Conservation (phyloP, 2,329 filamentous ascomycete genomes). For the Pseudogymnoascus sp. region DNA sequence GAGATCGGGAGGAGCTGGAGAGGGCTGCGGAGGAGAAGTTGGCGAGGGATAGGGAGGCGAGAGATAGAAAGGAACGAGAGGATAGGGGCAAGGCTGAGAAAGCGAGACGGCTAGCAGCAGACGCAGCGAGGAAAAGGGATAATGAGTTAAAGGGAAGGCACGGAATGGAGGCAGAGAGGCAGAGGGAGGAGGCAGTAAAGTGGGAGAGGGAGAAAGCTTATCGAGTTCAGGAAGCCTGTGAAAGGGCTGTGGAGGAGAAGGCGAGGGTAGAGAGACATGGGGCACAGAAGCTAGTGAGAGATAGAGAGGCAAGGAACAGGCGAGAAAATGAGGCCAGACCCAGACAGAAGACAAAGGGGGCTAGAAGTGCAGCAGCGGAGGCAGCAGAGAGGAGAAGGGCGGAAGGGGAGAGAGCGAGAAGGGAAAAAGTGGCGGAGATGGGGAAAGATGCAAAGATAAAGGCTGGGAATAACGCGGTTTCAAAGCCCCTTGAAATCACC, state of each 20-base stretch:
- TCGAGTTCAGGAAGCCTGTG: not conserved
- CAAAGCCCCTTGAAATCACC: not conserved
- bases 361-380: not conserved
- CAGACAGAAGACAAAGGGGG: not conserved
- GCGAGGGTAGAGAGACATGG: not conserved
- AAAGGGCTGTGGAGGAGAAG: not conserved
- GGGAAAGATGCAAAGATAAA: not conserved
- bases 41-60: not conserved
- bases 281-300: not conserved
- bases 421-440: not conserved
- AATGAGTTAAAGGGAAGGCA: not conserved
- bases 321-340: not conserved
- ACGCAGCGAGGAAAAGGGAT: not conserved
- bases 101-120: not conserved
- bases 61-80: not conserved
- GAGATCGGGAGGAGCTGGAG: not conserved
- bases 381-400: not conserved
- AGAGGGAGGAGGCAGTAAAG: not conserved
- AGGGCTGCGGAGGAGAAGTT: not conserved
- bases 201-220: constrained; percentile 1
- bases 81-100: not conserved
- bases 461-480: not conserved
- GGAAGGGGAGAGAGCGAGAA: not conserved
- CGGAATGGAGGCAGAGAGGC: not conserved
- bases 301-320: not conserved